phyloP scores from a whole-genome alignment of 1,284 basidiomycete genomes.

The Tetrapyrgos nigripes region DNA sequence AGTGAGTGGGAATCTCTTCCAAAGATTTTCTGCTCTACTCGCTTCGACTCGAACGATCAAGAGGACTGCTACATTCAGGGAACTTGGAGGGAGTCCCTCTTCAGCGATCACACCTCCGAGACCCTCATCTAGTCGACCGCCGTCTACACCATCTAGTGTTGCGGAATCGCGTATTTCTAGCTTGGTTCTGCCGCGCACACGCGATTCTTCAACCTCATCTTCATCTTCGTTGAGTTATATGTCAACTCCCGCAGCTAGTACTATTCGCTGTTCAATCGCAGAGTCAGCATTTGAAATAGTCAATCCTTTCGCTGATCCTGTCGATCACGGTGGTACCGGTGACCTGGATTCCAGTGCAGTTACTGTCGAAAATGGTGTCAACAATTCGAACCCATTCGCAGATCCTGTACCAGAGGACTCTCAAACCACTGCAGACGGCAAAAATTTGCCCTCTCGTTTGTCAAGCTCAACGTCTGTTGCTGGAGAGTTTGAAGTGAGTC shows the following conservation, averaged over 20 bases:
- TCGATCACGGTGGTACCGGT: no score
- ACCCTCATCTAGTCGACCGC: neutral
- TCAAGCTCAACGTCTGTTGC: no score
- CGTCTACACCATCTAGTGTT: neutral
- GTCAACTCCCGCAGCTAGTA: neutral
- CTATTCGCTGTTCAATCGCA: no score
- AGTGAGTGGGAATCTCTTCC: no score
- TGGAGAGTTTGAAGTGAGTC: no score
- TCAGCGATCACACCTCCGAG: neutral
- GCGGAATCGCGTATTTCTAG: neutral
- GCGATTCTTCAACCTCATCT: neutral
- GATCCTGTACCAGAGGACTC: neutral
- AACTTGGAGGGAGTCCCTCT: neutral
- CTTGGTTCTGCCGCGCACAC: no score
- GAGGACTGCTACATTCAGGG: neutral
- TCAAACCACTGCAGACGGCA: no score
- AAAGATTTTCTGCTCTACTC: neutral
- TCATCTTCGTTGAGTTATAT: neutral
- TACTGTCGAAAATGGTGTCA: neutral
- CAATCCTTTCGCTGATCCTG: neutral
- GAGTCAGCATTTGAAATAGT: no score
- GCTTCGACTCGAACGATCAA: neutral
- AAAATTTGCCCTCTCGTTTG: no score
- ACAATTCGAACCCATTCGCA: neutral
- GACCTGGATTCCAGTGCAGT: neutral